Evolutionary conservation across 805 yeast genomes (phyloP), one percentile per base, ranked within the genome.

Genomic region (Wickerhamiella australiensis): DNA sequence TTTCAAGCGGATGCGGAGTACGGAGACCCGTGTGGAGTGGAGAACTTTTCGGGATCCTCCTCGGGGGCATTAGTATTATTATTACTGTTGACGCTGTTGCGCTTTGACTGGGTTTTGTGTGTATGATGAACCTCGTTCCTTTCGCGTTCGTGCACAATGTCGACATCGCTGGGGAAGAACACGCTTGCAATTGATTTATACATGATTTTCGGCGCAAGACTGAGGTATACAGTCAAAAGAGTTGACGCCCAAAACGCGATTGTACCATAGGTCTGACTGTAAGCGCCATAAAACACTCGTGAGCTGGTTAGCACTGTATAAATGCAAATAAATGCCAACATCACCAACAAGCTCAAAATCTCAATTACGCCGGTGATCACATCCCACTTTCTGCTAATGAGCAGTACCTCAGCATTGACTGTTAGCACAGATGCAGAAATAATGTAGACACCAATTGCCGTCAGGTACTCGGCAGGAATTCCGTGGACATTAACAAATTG

Each of bases 381-480:
- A 64, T 84, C 94, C 94, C 94, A 85, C 55, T 86, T 66, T 52
- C 71, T 72, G 65, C 82, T 88, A 57, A 78, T 81, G 52, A 81
- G 62, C 56, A 83, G 59, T 23, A 84, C 80, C 63, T 79, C 82
- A n/a, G 78, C 52, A 65, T 85, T 76, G 13, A 46, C 49, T 3
- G 49, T 37, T 15, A 46, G 21, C 18, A 36, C 42, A n/a, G 42
- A 35, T 12, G 49, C 25, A n/a, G 31, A 21, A 26, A 46, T 46
- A 21, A 46, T 35, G 20, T 46, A 46, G 21, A 46, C 49, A 22
- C 49, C 49, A 21, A 46, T 37, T 18, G 49, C 49, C 21, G 41
- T 40, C 12, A 46, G 29, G 37, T 46, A 46, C 27, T 46, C 43
- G 36, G 49, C 40, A 22, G 49, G 49, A 27, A 36, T 46, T 1